These are phyloP conservation scores for Aspergillus baeticus DNA, from an alignment of 495 filamentous ascomycete species.

Conservation along the genomic window DNA sequence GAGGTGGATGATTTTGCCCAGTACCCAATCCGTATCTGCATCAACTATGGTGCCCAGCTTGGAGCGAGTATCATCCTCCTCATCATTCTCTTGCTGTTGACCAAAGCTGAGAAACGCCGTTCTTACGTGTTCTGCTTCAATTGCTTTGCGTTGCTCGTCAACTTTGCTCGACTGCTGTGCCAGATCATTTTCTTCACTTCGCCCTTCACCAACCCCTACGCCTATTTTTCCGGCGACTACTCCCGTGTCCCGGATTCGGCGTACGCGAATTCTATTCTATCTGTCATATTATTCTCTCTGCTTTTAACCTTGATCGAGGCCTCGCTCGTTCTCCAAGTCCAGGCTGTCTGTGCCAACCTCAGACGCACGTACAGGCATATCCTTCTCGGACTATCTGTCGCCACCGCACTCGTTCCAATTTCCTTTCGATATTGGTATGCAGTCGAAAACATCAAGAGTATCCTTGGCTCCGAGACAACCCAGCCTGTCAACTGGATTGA, in stretches of 20 bases:
- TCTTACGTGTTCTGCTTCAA: conserved; percentile 66
- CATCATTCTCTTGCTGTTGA: conserved; percentile 62
- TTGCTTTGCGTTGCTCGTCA: conserved; percentile 54
- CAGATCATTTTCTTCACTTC: conserved; percentile 57
- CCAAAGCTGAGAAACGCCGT: conserved; percentile 57
- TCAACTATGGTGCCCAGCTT: conserved; percentile 72
- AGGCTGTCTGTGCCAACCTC: conserved; percentile 56
- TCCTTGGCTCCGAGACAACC: conserved; percentile 33
- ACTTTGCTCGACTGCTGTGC: conserved; percentile 60
- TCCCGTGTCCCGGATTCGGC: conserved; percentile 45
- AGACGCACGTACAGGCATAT: conserved; percentile 36
- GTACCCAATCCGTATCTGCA: conserved; percentile 53
- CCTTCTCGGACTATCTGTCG: conserved; percentile 48
- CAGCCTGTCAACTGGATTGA: conserved; percentile 44
- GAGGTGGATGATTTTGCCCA: conserved; percentile 47
- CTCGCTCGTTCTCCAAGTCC: conserved; percentile 73
- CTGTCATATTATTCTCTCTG: conserved; percentile 53
- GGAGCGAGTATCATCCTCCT: conserved; percentile 71
- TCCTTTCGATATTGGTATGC: conserved; percentile 58
- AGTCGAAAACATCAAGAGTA: conserved; percentile 54
- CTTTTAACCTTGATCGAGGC: conserved; percentile 59
- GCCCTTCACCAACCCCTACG: conserved; percentile 57
- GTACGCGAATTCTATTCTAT: conserved; percentile 51
- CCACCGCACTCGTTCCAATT: conserved; percentile 55
- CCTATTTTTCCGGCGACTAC: conserved; percentile 56